phyloP scores from a whole-genome alignment of 208 protist genomes.

The Crithidia thermophila region DNA sequence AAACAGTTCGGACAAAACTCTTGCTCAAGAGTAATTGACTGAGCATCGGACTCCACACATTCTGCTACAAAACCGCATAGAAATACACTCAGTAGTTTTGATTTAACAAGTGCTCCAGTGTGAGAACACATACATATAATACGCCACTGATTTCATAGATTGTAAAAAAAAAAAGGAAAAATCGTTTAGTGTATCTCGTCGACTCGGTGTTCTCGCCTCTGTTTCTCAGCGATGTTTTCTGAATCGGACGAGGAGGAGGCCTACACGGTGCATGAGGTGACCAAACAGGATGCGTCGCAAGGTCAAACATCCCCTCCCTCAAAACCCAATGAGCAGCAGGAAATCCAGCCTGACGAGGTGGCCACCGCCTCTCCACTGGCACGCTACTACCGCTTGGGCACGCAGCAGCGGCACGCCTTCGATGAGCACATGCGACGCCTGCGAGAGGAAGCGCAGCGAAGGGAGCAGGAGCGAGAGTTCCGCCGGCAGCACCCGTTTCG shows the following conservation, averaged over 20 bases:
- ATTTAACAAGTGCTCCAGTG: too few relatives aligned
- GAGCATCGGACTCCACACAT: too few relatives aligned
- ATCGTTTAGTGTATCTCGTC: too few relatives aligned
- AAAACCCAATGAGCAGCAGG: background rate
- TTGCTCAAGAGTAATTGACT: too few relatives aligned
- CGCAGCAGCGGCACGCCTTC: slow-evolving; percentile 54
- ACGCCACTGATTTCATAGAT: too few relatives aligned
- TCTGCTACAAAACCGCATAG: too few relatives aligned
- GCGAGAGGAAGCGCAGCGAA: slow-evolving; percentile 3
- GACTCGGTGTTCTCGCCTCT: too few relatives aligned
- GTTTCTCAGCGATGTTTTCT: slow-evolving; percentile 14
- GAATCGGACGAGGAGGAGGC: slow-evolving; percentile 27
- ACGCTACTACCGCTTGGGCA: slow-evolving; percentile 66
- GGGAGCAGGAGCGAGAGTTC: slow-evolving; percentile 20
- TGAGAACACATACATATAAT: too few relatives aligned
- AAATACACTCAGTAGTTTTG: too few relatives aligned
- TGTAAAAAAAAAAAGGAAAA: too few relatives aligned
- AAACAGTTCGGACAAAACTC: too few relatives aligned
- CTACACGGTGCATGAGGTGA: slow-evolving; percentile 30
- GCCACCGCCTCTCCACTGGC: background rate
- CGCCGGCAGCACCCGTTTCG: slow-evolving; percentile 25
- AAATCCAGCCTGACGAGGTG: background rate
- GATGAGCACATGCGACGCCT: slow-evolving; percentile 47
- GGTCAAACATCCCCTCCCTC: background rate
- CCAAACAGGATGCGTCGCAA: background rate